Evolutionary conservation across 2,329 filamentous ascomycete genomes (phyloP).

Genomic region (Madurella fahalii): DNA sequence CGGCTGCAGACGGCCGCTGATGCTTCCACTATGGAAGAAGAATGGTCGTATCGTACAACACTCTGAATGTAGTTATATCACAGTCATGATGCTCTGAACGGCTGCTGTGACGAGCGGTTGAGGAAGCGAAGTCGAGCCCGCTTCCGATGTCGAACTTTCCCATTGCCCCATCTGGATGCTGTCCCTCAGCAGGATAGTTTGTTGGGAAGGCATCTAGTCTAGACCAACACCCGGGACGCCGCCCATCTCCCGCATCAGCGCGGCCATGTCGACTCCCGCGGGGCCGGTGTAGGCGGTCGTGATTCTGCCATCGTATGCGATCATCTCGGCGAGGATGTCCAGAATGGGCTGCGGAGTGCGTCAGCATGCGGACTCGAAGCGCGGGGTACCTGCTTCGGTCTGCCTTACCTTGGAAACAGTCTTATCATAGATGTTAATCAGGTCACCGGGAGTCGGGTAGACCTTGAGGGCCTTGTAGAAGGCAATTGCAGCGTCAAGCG

Average conservation of each 20-base stretch:
- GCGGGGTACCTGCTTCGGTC: too few species aligned
- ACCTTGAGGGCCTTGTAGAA: conserved; percentile 99
- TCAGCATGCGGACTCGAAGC: too few species aligned
- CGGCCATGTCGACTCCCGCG: conserved; percentile 24
- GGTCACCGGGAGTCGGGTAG: conserved; percentile 86
- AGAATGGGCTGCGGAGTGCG: conserved; percentile 65
- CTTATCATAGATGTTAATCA: conserved; percentile 98
- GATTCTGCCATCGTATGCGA: conserved; percentile 79
- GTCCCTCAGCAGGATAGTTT: too few species aligned
- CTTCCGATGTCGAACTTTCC: too few species aligned
- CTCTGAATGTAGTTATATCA: too few species aligned
- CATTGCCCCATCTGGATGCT: too few species aligned
- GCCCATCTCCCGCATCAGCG: conserved; percentile 28
- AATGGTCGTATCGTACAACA: too few species aligned
- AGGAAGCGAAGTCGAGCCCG: too few species aligned
- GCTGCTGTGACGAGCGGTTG: too few species aligned
- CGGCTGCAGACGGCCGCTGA: too few species aligned
- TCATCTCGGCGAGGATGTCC: conserved; percentile 96
- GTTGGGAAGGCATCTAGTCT: conserved; percentile 40
- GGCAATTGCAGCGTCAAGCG: conserved; percentile 80
- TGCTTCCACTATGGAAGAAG: too few species aligned
- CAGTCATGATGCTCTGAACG: too few species aligned
- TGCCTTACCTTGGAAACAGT: conserved; percentile 82
- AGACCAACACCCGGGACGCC: conserved; percentile 44
- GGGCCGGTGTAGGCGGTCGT: conserved; percentile 36